These are phyloP conservation scores for Pseudogymnoascus sp. DNA, from an alignment of 2,329 filamentous ascomycete genomes.

Conservation along the genomic window DNA sequence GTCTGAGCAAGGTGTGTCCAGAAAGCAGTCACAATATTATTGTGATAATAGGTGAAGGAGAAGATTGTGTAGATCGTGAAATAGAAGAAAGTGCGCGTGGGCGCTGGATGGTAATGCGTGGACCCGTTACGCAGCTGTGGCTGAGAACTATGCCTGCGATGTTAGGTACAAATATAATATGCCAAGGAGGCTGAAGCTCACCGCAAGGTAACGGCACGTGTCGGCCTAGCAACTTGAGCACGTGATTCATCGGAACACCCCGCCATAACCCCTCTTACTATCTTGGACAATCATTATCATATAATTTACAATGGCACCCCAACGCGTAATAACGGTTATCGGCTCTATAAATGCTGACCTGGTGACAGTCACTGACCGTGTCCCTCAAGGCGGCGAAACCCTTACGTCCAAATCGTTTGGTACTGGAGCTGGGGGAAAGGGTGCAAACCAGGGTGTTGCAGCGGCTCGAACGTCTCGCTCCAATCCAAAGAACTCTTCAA, in stretches of 20 bases:
- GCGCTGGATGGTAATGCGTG: background rate
- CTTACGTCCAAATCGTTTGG: conserved; percentile 71
- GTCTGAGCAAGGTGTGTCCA: conserved; percentile 6
- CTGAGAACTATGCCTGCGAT: conserved; percentile 1
- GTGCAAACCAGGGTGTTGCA: conserved; percentile 90
- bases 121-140: conserved; percentile 8
- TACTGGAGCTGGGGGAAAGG: conserved; percentile 84
- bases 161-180: conserved; percentile 7
- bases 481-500: conserved; percentile 29
- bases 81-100: conserved; percentile 7
- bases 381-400: conserved; percentile 81
- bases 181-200: background rate
- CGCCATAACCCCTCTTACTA: background rate
- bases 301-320: conserved; percentile 19
- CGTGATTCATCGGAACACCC: background rate
- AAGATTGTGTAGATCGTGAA: background rate
- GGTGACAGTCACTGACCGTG: conserved; percentile 76
- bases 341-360: conserved; percentile 95
- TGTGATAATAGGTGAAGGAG: background rate
- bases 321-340: conserved; percentile 63
- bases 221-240: background rate
- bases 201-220: background rate
- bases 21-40: background rate
- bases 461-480: conserved; percentile 72
- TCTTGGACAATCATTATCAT: background rate